A percentile compares a stretch with the other conserved stretches of the same genome.
These are phyloP conservation scores for Cenchrus purpureus DNA, from an alignment of 176 grass and related monocot species.

Conservation along the genomic window DNA sequence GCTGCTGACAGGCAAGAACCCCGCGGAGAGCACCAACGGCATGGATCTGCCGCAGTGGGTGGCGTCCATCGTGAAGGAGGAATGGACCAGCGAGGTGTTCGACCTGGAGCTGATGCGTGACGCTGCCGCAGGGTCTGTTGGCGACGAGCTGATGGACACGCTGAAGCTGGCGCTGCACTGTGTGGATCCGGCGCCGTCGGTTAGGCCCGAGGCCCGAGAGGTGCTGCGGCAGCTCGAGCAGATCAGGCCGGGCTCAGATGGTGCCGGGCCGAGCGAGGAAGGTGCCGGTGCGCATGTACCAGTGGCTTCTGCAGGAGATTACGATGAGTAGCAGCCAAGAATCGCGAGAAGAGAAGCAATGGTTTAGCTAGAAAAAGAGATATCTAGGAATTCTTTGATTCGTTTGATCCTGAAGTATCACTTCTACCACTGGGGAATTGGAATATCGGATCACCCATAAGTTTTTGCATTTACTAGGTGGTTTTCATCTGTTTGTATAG, in stretches of 20 bases:
- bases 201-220: conserved; percentile 63
- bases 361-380: conserved; percentile 29
- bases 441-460: too few relatives aligned
- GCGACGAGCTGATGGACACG: conserved; percentile 82
- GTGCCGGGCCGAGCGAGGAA: conserved; percentile 35
- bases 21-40: conserved; percentile 69
- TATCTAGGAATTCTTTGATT: conserved; percentile 51
- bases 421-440: neutral
- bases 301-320: neutral
- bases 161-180: conserved; percentile 88
- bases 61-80: conserved; percentile 81
- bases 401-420: conserved; percentile 8
- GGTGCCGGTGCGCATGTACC: conserved; percentile 20
- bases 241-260: conserved; percentile 64
- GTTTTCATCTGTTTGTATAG: conserved; percentile 17
- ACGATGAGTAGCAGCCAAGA: conserved; percentile 36
- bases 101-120: conserved; percentile 84
- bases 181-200: conserved; percentile 61
- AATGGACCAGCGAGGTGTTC: conserved; percentile 94
- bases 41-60: conserved; percentile 90
- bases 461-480: neutral
- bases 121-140: conserved; percentile 22
- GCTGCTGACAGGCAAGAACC: conserved; percentile 82
- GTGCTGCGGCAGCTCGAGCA: conserved; percentile 78
- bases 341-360: neutral